Percentiles rank a stretch among this genome's conserved stretches.
These are phyloP conservation scores for Rhizopogon vesiculosus DNA, from an alignment of 768 basidiomycete species.

Conservation along the genomic window DNA sequence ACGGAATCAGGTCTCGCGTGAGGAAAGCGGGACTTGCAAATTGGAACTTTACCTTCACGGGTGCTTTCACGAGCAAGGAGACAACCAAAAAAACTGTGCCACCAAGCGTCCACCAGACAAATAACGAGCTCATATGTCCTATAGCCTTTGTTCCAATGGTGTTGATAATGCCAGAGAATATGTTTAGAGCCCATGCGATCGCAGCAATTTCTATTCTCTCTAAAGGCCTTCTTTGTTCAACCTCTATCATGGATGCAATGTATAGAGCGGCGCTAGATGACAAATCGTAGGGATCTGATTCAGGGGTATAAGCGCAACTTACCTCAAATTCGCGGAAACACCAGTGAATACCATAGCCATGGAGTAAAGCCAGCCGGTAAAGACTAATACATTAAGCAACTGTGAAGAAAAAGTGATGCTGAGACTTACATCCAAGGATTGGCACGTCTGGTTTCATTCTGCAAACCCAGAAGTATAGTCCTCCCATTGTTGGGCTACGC, in stretches of 20 bases:
- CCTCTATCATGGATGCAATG: slow-evolving; percentile 47
- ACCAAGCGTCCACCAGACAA: slow-evolving; percentile 59
- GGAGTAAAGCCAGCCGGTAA: slow-evolving; percentile 58
- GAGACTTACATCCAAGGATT: slow-evolving; percentile 45
- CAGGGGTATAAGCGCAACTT: neutral
- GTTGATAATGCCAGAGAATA: slow-evolving; percentile 50
- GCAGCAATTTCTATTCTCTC: slow-evolving; percentile 45
- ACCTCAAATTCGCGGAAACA: slow-evolving; percentile 55
- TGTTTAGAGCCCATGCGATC: slow-evolving; percentile 56
- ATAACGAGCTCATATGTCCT: slow-evolving; percentile 49
- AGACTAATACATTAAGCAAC: slow-evolving; percentile 13
- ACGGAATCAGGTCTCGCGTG: neutral
- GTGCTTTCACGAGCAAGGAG: slow-evolving; percentile 52
- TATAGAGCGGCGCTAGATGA: slow-evolving; percentile 43
- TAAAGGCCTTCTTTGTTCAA: slow-evolving; percentile 40
- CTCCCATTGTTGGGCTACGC: slow-evolving; percentile 49
- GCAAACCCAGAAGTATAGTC: slow-evolving; percentile 61
- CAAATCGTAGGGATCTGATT: neutral
- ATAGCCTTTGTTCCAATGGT: slow-evolving; percentile 56
- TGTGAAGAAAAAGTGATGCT: neutral
- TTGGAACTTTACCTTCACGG: slow-evolving; percentile 39
- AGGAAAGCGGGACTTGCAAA: slow-evolving; percentile 9
- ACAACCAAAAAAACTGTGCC: slow-evolving; percentile 53
- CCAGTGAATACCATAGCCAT: slow-evolving; percentile 58
- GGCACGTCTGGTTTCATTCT: slow-evolving; percentile 53